Evolutionary conservation across 1,284 basidiomycete genomes (phyloP), one percentile per base, ranked within the genome.

Genomic region (Flammula alnicola): DNA sequence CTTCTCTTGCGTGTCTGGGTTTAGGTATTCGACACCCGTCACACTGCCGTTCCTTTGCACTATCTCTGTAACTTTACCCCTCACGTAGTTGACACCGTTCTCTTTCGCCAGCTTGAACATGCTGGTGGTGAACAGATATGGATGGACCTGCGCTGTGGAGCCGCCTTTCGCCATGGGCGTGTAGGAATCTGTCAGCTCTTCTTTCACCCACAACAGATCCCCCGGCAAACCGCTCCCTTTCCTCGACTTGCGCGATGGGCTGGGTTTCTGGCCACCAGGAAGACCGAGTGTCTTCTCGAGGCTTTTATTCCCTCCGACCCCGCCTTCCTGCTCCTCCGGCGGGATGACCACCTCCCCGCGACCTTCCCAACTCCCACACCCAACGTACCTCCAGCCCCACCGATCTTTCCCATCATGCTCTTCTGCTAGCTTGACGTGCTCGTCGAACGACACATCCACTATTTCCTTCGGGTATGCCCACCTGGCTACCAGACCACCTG

Each of bases 401-500:
- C 84, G 75, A 36, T 84, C 75, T 14, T 74, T 69, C 0, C 95
- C 94, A 44, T 78, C 75, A 65, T 91, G 84, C 59, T 88, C 77
- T 44, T 84, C 69, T 1, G 94, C 91, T 7, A 98, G 80, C 36
- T 81, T 78, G 54, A 85, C 78, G 65, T 97, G 94, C 58, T 97
- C 84, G 31, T 67, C 57, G 56, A 89, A 97, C 5, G 91, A 93
- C 37, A 95, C 76, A 33, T 80, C 72, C 4, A 88, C 88, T 14
- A 96, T 74, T 63, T 93, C 88, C 47, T 83, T 78, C 0, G 86
- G 86, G 59, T 86, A 88, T 1, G 86, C 86, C 86, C 86, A 88
- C 57, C 80, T 80, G 0, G 95, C 93, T 17, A 98, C 78, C n/a
- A 98, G 84, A 0, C 95, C 95, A 2, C 93, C 95, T 0, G 92